phyloP scores from a whole-genome alignment of 352 stramenopile species.

The Sclerospora graminicola region DNA sequence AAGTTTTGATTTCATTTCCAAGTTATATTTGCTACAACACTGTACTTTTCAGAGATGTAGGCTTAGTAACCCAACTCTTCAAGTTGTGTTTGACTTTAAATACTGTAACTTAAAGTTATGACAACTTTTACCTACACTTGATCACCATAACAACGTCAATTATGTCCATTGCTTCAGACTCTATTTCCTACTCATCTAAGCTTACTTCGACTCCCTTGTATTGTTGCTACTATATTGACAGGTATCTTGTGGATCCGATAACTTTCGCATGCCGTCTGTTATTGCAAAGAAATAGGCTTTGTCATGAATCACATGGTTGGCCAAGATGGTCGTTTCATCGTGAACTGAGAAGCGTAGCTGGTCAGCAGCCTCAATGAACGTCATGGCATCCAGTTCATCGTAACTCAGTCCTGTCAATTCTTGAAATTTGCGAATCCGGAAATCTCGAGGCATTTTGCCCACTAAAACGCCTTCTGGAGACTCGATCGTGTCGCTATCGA shows the following conservation, averaged over 20 bases:
- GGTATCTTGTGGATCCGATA: constrained; percentile 13
- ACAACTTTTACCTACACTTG: too few relatives aligned
- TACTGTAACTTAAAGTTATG: too few relatives aligned
- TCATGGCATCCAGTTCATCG: constrained; percentile 32
- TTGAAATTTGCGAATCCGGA: constrained; percentile 47
- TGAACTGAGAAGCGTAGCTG: constrained; percentile 2
- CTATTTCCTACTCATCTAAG: background rate
- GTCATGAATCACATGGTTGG: constrained; percentile 5
- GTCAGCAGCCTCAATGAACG: constrained; percentile 34
- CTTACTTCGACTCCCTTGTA: constrained; percentile 3
- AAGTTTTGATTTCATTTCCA: too few relatives aligned
- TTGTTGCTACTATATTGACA: constrained; percentile 3
- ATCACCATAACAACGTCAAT: too few relatives aligned
- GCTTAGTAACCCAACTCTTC: too few relatives aligned
- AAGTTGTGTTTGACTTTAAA: too few relatives aligned
- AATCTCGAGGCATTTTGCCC: constrained; percentile 25
- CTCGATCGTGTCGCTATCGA: constrained; percentile 28
- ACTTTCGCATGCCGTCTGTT: constrained; percentile 7
- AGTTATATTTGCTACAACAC: too few relatives aligned
- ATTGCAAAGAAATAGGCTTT: constrained; percentile 15
- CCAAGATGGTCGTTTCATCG: constrained; percentile 18
- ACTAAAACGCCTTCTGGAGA: constrained; percentile 14
- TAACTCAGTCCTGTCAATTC: constrained; percentile 40
- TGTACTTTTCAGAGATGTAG: too few relatives aligned
- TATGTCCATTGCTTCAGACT: too few relatives aligned